Base-by-base conservation (phyloP, 495 filamentous ascomycete species). In the Astrothelium subdiscretum region DNA sequence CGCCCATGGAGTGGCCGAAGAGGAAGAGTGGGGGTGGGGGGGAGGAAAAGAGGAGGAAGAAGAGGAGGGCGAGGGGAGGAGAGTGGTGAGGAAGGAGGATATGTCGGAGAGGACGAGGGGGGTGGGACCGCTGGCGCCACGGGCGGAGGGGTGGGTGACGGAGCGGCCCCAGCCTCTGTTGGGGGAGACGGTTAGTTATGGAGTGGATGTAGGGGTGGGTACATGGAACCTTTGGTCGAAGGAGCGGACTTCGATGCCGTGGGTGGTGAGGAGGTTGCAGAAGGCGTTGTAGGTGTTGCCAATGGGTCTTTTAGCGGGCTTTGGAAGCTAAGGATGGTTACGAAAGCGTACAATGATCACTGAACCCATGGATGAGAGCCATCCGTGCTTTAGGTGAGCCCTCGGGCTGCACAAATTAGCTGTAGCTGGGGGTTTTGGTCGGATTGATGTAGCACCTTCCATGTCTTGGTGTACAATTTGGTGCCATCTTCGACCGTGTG, bases 1-100 rank as follows among this genome's bases (percentile, higher is more conserved):
- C 91, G 70, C 91, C 91, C 85, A 87, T 90, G 40, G 85, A 89
- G 74, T 95, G 91, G 58, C 91, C 91, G 71, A 90, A 82, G n/a
- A 96, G 79, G 74, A 96, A 96, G 22, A 92, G 71, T 0, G 91
- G 90, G 3, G 80, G 67, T 3, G 67, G 64, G 5, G 69, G 66
- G 13, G 69, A 59, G 44, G 64, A 32, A 29, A 82, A 8, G 79
- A 77, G 62, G 72, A 75, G 65, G 69, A 43, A 73, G 80, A 32
- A 86, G 79, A 0, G n/a, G n/a, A n/a, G n/a, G n/a, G n/a, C n/a
- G n/a, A n/a, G n/a, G n/a, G n/a, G n/a, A n/a, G n/a, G n/a, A n/a
- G n/a, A n/a, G 80, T 75, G 12, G 69, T 81, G 59, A 74, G 76
- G 71, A 95, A 84, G 29, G 83, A 82, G 32, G 83, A 86, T 63